Evolutionary conservation across 495 filamentous ascomycete species (phyloP).

Genomic region (Tricharina praecox): DNA sequence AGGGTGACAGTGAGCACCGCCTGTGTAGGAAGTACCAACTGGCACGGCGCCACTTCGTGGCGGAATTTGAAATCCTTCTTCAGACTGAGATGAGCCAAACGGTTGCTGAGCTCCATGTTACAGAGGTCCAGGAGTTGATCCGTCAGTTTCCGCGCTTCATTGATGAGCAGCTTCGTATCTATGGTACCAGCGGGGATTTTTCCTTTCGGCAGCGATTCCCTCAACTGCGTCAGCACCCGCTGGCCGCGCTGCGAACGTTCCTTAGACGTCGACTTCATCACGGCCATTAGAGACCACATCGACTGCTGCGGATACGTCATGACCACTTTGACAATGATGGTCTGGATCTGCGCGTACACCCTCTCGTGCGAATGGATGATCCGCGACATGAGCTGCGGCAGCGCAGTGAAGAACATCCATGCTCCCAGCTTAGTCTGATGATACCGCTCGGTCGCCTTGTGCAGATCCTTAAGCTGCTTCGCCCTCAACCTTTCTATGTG

Average conservation of each 20-base stretch:
- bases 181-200: constrained; percentile 29
- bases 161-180: constrained; percentile 53
- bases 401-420: constrained; percentile 76
- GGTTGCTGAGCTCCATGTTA: constrained; percentile 39
- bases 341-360: constrained; percentile 56
- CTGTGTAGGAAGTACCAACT: constrained; percentile 76
- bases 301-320: constrained; percentile 69
- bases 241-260: constrained; percentile 39
- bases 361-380: constrained; percentile 69
- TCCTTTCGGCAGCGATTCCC: constrained; percentile 33
- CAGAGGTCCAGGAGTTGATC: constrained; percentile 70
- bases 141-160: constrained; percentile 62
- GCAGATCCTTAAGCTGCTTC: constrained; percentile 51
- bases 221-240: constrained; percentile 24
- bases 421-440: too few relatives aligned
- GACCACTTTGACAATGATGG: constrained; percentile 69
- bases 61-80: constrained; percentile 65
- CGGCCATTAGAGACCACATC: constrained; percentile 79
- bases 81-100: constrained; percentile 43
- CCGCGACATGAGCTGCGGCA: constrained; percentile 80
- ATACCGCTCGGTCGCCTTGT: constrained; percentile 56
- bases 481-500: constrained; percentile 40
- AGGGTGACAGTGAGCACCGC: constrained; percentile 64
- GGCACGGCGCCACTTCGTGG: constrained; percentile 62
- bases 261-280: constrained; percentile 41